These are phyloP conservation scores for Fagus sylvatica DNA, from an alignment of 306 rosid species.

Conservation along the genomic window DNA sequence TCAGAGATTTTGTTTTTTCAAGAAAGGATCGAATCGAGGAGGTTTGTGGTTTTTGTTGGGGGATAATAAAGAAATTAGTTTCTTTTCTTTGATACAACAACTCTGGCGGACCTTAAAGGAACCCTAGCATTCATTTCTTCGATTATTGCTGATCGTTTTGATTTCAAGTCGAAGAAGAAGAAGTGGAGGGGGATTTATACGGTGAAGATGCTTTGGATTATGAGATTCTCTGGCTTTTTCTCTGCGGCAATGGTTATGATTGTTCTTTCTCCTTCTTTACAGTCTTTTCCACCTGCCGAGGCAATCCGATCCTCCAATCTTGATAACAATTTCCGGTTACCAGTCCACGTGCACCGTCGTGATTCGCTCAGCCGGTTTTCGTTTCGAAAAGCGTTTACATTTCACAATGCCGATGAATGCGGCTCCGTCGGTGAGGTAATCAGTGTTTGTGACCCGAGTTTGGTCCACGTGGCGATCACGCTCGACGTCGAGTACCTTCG, in stretches of 20 bases:
- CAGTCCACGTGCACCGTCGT: conserved; percentile 7
- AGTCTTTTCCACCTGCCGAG: conserved; percentile 69
- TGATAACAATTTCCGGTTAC: conserved; percentile 31
- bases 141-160: conserved; percentile 27
- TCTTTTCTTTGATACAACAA: background rate
- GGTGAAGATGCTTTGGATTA: conserved; percentile 52
- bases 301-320: conserved; percentile 65
- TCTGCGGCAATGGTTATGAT: conserved; percentile 65
- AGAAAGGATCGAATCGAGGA: conserved; percentile 8
- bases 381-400: conserved; percentile 49
- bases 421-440: conserved; percentile 10
- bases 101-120: conserved; percentile 46
- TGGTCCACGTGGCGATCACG: conserved; percentile 75
- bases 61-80: too few relatives aligned
- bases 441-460: conserved; percentile 52
- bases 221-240: conserved; percentile 56
- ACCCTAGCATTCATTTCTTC: conserved; percentile 41
- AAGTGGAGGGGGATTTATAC: conserved; percentile 19
- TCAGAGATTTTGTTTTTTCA: conserved; percentile 10
- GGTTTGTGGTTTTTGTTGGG: background rate
- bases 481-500: conserved; percentile 75
- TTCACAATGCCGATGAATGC: conserved; percentile 63
- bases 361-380: conserved; percentile 32
- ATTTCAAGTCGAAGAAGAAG: conserved; percentile 34
- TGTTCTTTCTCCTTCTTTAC: conserved; percentile 68